Conservation (phyloP, 2,329 filamentous ascomycete genomes). For the Xylaria sp. region DNA sequence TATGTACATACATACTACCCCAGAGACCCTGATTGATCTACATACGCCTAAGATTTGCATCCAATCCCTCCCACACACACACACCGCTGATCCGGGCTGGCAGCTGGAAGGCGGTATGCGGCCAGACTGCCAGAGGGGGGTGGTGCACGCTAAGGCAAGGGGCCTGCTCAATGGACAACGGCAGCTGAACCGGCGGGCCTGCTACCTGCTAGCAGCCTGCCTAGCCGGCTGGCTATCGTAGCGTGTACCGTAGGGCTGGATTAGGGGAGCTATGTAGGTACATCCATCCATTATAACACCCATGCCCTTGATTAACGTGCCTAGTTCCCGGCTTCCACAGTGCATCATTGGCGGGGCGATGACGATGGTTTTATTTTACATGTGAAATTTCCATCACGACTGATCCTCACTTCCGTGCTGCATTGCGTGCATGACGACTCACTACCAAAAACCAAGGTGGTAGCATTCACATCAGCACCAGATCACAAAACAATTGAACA, state of each 20-base stretch:
- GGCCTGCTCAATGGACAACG: slow-evolving; percentile 1
- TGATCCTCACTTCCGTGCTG: too few relatives aligned
- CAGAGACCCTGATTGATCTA: slow-evolving; percentile 7
- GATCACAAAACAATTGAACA: background rate
- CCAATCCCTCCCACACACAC: too few relatives aligned
- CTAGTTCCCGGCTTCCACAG: background rate
- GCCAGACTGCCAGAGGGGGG: slow-evolving; percentile 5
- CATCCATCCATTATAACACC: too few relatives aligned
- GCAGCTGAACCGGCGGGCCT: too few relatives aligned
- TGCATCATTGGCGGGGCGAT: slow-evolving; percentile 1
- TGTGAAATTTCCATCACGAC: background rate
- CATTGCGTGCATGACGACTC: too few relatives aligned
- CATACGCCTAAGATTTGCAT: slow-evolving; percentile 17
- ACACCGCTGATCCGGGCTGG: slow-evolving; percentile 17
- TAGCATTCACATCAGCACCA: too few relatives aligned
- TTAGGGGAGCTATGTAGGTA: too few relatives aligned
- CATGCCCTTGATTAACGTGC: background rate
- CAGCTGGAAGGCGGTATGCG: too few relatives aligned
- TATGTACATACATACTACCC: too few relatives aligned
- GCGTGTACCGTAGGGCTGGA: slow-evolving; percentile 24
- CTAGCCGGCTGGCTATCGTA: slow-evolving; percentile 4
- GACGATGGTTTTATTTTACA: background rate
- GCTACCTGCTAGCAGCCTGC: too few relatives aligned
- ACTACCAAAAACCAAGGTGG: too few relatives aligned
- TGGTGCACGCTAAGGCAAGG: slow-evolving; percentile 25